Conservation (phyloP, 495 filamentous ascomycete species). For the Penicillium soppii region DNA sequence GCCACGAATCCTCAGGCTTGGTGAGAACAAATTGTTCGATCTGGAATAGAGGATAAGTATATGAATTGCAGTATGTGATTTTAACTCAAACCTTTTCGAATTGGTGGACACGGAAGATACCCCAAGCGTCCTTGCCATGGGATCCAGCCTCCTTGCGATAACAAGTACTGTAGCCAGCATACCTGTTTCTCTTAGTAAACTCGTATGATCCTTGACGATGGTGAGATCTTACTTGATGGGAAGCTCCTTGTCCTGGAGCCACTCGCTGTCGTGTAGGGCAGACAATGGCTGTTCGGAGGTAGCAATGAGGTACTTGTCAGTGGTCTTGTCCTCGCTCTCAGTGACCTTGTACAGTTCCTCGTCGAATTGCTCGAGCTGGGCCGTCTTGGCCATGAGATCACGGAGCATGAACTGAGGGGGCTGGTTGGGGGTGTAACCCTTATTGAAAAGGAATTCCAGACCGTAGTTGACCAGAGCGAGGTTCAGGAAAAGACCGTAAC, state of each 20-base stretch:
- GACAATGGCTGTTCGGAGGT: conserved; percentile 95
- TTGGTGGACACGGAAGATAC: conserved; percentile 96
- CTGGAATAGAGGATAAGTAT: conserved; percentile 31
- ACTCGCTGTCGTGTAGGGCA: conserved; percentile 89
- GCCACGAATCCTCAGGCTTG: conserved; percentile 93
- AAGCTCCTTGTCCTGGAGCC: conserved; percentile 80
- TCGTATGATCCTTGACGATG: background rate
- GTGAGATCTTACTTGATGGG: conserved; percentile 66
- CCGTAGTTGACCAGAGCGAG: conserved; percentile 92
- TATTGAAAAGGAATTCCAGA: conserved; percentile 74
- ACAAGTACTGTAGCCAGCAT: conserved; percentile 92
- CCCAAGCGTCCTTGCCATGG: conserved; percentile 96
- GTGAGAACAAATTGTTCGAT: conserved; percentile 94
- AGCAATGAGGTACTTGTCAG: conserved; percentile 96
- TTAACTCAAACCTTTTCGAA: conserved; percentile 75
- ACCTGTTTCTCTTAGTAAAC: conserved; percentile 39
- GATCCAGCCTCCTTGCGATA: conserved; percentile 92
- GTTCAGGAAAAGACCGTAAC: conserved; percentile 91
- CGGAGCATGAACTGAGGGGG: conserved; percentile 95
- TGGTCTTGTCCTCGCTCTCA: conserved; percentile 71
- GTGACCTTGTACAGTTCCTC: conserved; percentile 97
- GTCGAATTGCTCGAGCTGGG: conserved; percentile 95
- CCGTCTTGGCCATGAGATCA: conserved; percentile 98
- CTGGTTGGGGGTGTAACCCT: conserved; percentile 83
- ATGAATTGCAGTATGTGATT: background rate